Percentiles rank a stretch among this genome's conserved stretches.
These are phyloP conservation scores for Dipteronia dyeriana DNA, from an alignment of 345 rosid genomes.

Conservation along the genomic window DNA sequence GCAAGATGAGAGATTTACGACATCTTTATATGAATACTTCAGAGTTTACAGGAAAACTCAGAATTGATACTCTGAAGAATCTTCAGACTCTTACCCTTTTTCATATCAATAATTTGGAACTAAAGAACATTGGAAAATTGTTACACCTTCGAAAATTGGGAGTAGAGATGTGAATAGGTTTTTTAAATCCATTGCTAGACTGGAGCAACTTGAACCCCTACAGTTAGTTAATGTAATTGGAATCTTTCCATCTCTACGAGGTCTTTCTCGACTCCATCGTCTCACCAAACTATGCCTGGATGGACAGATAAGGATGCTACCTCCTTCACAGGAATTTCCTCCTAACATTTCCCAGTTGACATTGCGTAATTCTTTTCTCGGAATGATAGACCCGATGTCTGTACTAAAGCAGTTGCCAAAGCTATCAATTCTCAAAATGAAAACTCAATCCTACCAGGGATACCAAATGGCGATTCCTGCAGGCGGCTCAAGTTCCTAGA, in stretches of 20 bases:
- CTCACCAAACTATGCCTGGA: constrained; percentile 27
- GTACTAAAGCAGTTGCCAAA: not conserved
- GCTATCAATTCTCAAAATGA: not conserved
- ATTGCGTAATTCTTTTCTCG: constrained; percentile 11
- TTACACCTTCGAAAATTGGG: not conserved
- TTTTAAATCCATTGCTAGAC: constrained; percentile 19
- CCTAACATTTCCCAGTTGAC: constrained; percentile 11
- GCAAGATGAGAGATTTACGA: constrained; percentile 19
- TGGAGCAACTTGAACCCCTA: constrained; percentile 24
- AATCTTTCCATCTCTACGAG: constrained; percentile 7
- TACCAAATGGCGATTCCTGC: not conserved
- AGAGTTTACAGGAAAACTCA: constrained; percentile 17
- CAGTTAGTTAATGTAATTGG: not conserved
- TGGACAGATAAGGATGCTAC: not conserved
- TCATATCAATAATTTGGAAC: not conserved
- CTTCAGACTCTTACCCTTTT: constrained; percentile 20
- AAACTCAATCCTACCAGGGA: not conserved
- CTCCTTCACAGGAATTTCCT: not conserved
- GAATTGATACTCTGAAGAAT: constrained; percentile 23
- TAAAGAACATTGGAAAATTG: not conserved
- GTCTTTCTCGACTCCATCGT: not conserved
- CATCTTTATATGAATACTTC: constrained; percentile 8
- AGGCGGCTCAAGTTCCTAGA: not conserved
- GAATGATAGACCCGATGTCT: not conserved
- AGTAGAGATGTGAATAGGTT: not conserved